phyloP scores from a whole-genome alignment of 2,329 filamentous ascomycete species.

The Aspergillus ustus region DNA sequence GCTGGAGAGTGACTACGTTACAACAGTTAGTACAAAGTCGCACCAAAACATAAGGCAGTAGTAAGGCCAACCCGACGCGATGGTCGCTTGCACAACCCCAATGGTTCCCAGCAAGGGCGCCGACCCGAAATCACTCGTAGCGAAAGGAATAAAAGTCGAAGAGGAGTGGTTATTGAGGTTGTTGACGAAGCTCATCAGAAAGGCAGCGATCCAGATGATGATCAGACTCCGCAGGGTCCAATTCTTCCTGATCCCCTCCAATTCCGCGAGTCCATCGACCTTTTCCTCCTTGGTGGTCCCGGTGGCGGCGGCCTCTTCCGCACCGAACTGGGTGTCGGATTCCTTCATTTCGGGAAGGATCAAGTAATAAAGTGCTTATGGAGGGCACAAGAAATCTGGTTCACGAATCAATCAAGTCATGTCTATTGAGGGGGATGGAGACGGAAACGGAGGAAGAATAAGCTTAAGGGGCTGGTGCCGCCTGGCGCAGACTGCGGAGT shows the following conservation, averaged over 20 bases:
- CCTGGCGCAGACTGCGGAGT: background rate
- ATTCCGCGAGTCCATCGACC: background rate
- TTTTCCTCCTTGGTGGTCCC: background rate
- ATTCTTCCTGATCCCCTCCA: background rate
- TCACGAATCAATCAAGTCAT: background rate
- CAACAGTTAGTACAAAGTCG: background rate
- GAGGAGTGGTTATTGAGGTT: slow-evolving; percentile 1
- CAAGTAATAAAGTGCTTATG: background rate
- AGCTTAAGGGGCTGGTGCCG: background rate
- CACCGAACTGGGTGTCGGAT: background rate
- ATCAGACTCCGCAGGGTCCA: background rate
- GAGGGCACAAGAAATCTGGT: background rate
- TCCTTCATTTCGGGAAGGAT: background rate
- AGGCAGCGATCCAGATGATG: background rate
- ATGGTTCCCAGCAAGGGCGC: background rate
- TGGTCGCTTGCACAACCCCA: background rate
- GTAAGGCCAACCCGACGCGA: background rate
- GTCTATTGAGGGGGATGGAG: background rate
- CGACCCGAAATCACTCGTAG: background rate
- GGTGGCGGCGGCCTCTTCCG: background rate
- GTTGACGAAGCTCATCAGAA: background rate
- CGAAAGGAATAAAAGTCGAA: background rate
- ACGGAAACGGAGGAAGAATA: background rate
- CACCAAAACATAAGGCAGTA: background rate
- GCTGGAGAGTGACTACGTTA: background rate